Conservation (phyloP, 2,329 filamentous ascomycete genomes). For the Xylaria sp. region DNA sequence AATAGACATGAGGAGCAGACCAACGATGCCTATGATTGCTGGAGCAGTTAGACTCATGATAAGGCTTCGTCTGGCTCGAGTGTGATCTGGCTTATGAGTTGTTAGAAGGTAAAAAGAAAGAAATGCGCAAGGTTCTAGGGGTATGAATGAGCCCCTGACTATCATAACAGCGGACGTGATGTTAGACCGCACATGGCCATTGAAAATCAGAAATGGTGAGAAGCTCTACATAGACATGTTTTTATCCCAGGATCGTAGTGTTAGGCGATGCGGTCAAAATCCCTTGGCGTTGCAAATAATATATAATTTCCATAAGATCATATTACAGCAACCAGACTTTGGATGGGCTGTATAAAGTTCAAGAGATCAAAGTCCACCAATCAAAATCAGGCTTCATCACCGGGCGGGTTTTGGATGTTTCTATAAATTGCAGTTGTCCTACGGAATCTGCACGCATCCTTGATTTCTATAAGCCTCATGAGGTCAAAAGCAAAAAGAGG, state of each 20-base stretch:
- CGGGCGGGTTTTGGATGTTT: slow-evolving; percentile 2
- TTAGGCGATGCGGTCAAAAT: neutral
- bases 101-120: neutral
- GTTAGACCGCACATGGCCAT: neutral
- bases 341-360: neutral
- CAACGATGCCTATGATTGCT: slow-evolving; percentile 17
- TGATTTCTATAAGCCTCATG: no score
- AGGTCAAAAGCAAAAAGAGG: no score
- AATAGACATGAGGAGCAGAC: slow-evolving; percentile 13
- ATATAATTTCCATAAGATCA: no score
- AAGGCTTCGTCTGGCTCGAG: neutral
- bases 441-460: no score
- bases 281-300: neutral
- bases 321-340: neutral
- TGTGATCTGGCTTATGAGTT: neutral
- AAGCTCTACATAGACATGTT: slow-evolving; percentile 1
- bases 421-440: no score
- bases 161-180: no score
- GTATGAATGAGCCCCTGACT: neutral
- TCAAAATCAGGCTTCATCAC: neutral
- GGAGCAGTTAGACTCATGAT: slow-evolving; percentile 2
- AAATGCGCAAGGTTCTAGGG: neutral
- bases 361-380: neutral
- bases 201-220: neutral
- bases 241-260: neutral